A percentile compares a stretch with the other conserved stretches of the same genome.
Evolutionary conservation across 139 green algal species (phyloP).

Genomic region (Protoeuglena noctilucae): DNA sequence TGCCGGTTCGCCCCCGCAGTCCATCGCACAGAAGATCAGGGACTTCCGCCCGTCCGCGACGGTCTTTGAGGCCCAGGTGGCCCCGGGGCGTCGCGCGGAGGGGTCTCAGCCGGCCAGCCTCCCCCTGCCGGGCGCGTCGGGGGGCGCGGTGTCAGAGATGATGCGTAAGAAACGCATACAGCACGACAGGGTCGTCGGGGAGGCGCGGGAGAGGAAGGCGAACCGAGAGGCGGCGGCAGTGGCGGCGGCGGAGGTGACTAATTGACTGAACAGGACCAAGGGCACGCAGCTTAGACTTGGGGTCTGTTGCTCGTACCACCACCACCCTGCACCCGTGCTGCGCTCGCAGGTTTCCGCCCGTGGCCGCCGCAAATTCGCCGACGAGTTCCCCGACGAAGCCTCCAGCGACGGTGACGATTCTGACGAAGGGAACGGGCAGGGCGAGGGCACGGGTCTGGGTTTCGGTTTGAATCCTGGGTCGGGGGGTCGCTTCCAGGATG

Average conservation of each 20-base stretch:
- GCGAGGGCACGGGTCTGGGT: too few relatives aligned
- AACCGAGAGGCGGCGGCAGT: background rate
- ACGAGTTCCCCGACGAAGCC: background rate
- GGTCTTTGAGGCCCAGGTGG: conserved; percentile 70
- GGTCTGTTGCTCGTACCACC: background rate
- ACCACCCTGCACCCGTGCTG: conserved; percentile 3
- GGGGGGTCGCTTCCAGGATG: conserved; percentile 19
- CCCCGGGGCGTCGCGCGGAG: conserved; percentile 18
- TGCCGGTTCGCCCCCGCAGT: too few relatives aligned
- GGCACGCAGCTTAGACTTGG: background rate
- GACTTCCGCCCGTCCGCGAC: conserved; percentile 63
- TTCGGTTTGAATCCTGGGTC: too few relatives aligned
- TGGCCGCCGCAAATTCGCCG: conserved; percentile 1
- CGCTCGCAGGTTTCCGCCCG: background rate
- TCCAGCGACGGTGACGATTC: background rate
- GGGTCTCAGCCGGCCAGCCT: conserved; percentile 7
- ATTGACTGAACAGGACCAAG: background rate
- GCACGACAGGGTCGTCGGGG: conserved; percentile 38
- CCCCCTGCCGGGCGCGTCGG: conserved; percentile 4
- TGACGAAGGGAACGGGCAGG: background rate
- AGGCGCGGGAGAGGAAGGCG: conserved; percentile 17
- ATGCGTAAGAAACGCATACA: conserved; percentile 48
- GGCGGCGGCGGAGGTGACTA: background rate
- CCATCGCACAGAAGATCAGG: conserved; percentile 19
- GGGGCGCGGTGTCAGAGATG: conserved; percentile 32